Percentiles rank a stretch among this genome's conserved stretches.
phyloP scores from a whole-genome alignment of 805 yeast genomes.

The Metschnikowia anglica region DNA sequence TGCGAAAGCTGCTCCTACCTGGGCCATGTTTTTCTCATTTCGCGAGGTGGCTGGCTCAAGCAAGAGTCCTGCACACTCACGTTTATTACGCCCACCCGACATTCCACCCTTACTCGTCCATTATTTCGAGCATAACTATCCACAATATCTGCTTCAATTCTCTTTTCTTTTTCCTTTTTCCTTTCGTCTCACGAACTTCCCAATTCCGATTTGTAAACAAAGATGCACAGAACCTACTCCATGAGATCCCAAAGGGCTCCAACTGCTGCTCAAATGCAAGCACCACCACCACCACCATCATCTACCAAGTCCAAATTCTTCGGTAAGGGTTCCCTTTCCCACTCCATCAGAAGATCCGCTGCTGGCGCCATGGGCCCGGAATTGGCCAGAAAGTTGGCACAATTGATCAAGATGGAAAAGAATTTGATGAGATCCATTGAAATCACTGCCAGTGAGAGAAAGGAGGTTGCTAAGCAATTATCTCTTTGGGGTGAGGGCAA shows the following conservation, averaged over 20 bases:
- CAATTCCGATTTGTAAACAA: constrained; percentile 14
- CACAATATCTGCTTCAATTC: background rate
- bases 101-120: constrained; percentile 7
- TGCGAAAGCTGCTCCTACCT: background rate
- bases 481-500: constrained; percentile 98
- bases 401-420: constrained; percentile 93
- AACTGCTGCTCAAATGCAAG: constrained; percentile 74
- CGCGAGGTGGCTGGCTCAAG: constrained; percentile 11
- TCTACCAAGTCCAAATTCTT: constrained; percentile 71
- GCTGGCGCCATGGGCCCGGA: constrained; percentile 96
- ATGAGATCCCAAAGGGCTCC: constrained; percentile 77
- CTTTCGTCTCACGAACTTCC: background rate
- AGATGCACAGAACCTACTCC: constrained; percentile 83
- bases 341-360: constrained; percentile 69
- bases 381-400: constrained; percentile 85
- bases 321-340: constrained; percentile 68
- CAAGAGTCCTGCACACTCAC: constrained; percentile 7
- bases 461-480: constrained; percentile 95
- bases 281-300: constrained; percentile 81
- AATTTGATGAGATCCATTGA: constrained; percentile 92
- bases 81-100: constrained; percentile 6
- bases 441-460: constrained; percentile 88
- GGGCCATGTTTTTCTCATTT: background rate
- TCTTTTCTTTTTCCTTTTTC: background rate
- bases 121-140: constrained; percentile 3